Base-by-base conservation (phyloP, 2,329 filamentous ascomycete species). In the Dactylella cylindrospora region DNA sequence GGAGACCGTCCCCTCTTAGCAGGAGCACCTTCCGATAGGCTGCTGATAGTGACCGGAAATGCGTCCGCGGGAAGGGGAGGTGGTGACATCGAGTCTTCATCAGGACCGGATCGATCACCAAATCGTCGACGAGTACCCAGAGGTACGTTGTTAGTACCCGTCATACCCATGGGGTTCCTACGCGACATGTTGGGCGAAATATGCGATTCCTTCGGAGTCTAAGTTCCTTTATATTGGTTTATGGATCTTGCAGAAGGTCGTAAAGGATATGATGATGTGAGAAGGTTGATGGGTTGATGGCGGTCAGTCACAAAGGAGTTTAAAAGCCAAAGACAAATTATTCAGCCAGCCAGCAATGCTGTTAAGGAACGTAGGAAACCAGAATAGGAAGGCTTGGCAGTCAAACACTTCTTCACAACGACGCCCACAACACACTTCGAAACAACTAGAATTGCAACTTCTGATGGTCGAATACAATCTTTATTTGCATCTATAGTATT, bases 111-210 rank as follows among this genome's bases (percentile, higher is more conserved):
- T 15, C 55, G 55, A 32, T 61, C 86, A 64, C 83, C 85, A 69
- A 94, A 90, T 65, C 90, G 86, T 70, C 87, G 83, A 67, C 83
- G 81, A 69, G 83, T 94, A 46, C 93, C 93, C 65, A 98, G 78
- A 64, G 93, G 93, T 70, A 98, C 95, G 71, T 96, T 97, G 76
- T 98, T 98, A 36, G 94, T 97, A 46, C 93, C 93, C 15, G 93
- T 98, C 73, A 95, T 95, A 69, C 93, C 93, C 57, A 64, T 50
- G 32, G 57, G 57, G 26, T 64, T 64, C 9, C 57, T 43, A 32
- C 50, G 50, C 57, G 57, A 64, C 57, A 64, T 64, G 12, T 29
- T 64, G 57, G 13, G 12, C 4, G 13, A 25, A n/a, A 22, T 45
- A 38, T 19, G n/a, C n/a, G n/a, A n/a, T n/a, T n/a, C n/a, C n/a